Evolutionary conservation across 2,329 filamentous ascomycete genomes (phyloP), one percentile per base, ranked within the genome.

Genomic region (Cryphonectria japonica): DNA sequence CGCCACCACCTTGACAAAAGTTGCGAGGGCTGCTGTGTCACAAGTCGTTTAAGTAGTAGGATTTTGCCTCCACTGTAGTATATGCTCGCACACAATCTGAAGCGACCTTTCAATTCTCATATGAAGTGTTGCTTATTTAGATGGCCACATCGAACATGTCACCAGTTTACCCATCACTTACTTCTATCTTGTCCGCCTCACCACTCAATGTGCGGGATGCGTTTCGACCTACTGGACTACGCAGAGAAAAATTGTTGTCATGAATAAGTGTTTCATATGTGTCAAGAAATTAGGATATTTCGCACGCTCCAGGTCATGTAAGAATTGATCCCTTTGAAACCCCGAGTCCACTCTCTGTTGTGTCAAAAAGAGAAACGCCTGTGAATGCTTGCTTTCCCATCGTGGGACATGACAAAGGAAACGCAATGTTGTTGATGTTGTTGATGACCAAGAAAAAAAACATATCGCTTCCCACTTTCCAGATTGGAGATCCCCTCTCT

Each of bases 401-500:
- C 26, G 59, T 50, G 43, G 43, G 43, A 50, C 54, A 43, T 64
- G 65, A 70, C 70, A 72, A 65, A 72, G 57, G 59, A 67, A 13
- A 72, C 54, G 26, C 67, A 59, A 54, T 70, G 69, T 68, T 68
- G 69, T 60, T 64, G 69, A 68, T 70, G 69, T 41, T 62, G 41
- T 34, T 16, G 61, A 37, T 62, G 34, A 52, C 57, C 34, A 64
- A 43, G 50, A 43, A 50, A 52, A 34, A 52, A 50, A 16, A 41
- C n/a, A 59, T 34, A 59, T 34, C 54, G 59, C 59, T 61, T 39
- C 59, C 57, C 19, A 16, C 2, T 14, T 37, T 50, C 22, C 19
- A 26, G 16, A 57, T 64, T 16, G 14, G 29, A 14, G 14, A 29
- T 6, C 52, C 11, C n/a, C n/a, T 11, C 52, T 43, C 65, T 37